Evolutionary conservation across 495 filamentous ascomycete species (phyloP), one percentile per base, ranked within the genome.

Genomic region (Xylaria palmicola): DNA sequence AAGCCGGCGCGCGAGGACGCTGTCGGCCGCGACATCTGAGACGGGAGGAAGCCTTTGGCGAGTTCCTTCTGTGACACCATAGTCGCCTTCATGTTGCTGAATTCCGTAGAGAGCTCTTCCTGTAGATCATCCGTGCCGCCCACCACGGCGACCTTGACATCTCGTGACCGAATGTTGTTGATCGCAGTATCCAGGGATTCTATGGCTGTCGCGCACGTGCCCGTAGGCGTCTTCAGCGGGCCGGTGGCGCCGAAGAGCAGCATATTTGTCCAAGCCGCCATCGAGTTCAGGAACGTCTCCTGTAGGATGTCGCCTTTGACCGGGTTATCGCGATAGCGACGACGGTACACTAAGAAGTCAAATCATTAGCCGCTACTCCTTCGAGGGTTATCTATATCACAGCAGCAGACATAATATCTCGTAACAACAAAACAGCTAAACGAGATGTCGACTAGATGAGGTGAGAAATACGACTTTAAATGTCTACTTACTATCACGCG

Each of bases 241-340:
- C 90, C 90, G 30, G 90, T 92, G 13, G 90, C 92, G 13, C 90
- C 93, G 56, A 94, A 72, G 32, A 94, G 77, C 72, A 94, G 75
- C 90, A 94, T 93, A 77, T 94, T 94, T 56, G 93, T 89, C 90
- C 90, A 94, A n/a, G 90, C 90, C 60, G 86, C 87, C 90, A 94
- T 94, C 17, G 90, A 92, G 74, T 94, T 94, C 74, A 94, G 91
- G 78, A 94, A 94, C 15, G 90, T 92, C 69, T 94, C 90, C 69
- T 94, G 90, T 29, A 94, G 77, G 62, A 94, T 91, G 74, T 94
- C 90, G 75, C 93, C 93, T 68, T 94, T 90, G 20, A 93, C 77
- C 9, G 90, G 90, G 75, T 88, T 92, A 74, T 93, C 90, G 29
- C 91, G 75, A 79, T 82, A 93, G 43, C 90, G 88, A 62, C 92